Base-by-base conservation (phyloP, 306 rosid species). In the Lagenaria siceraria region DNA sequence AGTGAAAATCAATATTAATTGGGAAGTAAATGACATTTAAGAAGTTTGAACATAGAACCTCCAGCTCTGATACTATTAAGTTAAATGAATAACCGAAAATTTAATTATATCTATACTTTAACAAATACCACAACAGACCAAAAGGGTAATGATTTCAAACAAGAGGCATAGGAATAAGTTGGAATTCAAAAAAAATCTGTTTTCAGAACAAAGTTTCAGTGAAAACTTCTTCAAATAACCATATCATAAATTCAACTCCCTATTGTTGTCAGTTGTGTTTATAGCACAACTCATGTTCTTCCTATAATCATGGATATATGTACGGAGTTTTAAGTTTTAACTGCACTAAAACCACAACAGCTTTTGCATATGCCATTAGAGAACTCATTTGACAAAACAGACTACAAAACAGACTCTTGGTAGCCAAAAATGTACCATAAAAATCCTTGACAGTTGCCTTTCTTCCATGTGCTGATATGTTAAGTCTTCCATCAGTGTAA, bases 371-470 rank as follows among this genome's bases (percentile, higher is more conserved):
- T 12, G 54, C 5, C 11, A 68, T 13, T 2, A 40, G 33, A 40
- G 52, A 40, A 68, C 10, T 21, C 21, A 2, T 40, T 90, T 88
- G 58, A 59, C 14, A 58, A 48, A 85, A 88, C 14, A 54, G 42
- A 58, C 82, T 88, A 18, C 77, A 75, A 77, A 52, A 36, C 78
- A 68, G 81, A 52, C 66, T 72, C 73, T 81, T 75, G 59, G 21
- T 88, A 88, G 42, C 85, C 42, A 77, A 92, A 84, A 48, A 88
- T 61, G 21, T 85, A 95, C 98, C 91, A 86, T 95, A 95, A 54
- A 95, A 95, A 77, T 95, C 98, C 82, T 70, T 84, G 31, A 92
- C 78, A 19, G 96, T 88, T 21, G 98, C 98, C 80, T 95, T 95
- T 87, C 98, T 90, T 80, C 97, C 97, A 40, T 90, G 89, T 27